Conservation (phyloP, 2,329 filamentous ascomycete species). For the Ascochyta fabae region DNA sequence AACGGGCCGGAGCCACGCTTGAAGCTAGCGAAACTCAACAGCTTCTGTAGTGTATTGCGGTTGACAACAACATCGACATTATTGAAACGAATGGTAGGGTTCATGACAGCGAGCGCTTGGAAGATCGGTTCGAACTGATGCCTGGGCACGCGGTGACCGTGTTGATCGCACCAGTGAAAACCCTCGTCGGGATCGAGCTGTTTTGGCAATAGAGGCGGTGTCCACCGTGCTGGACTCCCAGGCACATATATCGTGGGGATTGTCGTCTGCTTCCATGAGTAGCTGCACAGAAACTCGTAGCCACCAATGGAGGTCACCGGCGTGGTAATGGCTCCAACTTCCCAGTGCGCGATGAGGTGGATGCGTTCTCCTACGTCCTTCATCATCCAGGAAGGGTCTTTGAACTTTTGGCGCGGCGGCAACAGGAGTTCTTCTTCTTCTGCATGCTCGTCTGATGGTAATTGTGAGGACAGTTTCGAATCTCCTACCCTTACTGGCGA, state of each 20-base stretch:
- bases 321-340: no score
- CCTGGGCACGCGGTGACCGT: neutral
- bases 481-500: no score
- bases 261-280: constrained; percentile 3
- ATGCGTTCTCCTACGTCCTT: no score
- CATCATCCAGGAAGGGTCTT: neutral
- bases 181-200: constrained; percentile 1
- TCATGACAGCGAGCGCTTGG: constrained; percentile 18
- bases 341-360: no score
- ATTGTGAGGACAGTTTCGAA: no score
- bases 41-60: no score
- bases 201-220: neutral
- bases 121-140: constrained; percentile 17
- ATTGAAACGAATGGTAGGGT: neutral
- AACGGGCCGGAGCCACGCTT: no score
- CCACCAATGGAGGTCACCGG: no score
- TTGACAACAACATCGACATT: no score
- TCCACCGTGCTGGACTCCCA: constrained; percentile 2
- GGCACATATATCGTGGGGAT: constrained; percentile 9
- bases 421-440: neutral
- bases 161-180: constrained; percentile 5
- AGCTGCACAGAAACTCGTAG: no score
- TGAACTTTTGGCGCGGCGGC: constrained; percentile 1
- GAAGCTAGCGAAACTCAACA: no score
- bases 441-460: neutral